Evolutionary conservation across 2,329 filamentous ascomycete species (phyloP).

Genomic region (Diaporthe longicolla): DNA sequence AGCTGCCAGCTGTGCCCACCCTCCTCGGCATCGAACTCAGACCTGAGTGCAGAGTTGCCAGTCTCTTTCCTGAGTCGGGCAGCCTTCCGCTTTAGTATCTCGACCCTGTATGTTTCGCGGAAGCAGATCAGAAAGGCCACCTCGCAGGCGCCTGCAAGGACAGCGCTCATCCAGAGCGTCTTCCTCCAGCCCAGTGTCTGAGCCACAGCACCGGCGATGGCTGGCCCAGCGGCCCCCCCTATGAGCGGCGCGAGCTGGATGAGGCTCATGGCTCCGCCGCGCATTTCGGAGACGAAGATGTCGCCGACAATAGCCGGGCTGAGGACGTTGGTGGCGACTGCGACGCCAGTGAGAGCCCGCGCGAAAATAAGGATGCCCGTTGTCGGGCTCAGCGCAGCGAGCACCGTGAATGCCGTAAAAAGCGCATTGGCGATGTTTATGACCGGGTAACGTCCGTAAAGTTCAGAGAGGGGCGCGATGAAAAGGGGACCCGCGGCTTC

Average conservation of each 20-base stretch:
- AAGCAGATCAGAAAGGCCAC: slow-evolving; percentile 65
- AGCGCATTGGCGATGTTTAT: slow-evolving; percentile 67
- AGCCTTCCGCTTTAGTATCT: slow-evolving; percentile 64
- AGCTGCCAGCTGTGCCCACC: slow-evolving; percentile 47
- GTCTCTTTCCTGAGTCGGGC: slow-evolving; percentile 51
- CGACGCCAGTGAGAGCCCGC: slow-evolving; percentile 71
- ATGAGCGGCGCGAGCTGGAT: slow-evolving; percentile 70
- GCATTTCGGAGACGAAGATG: slow-evolving; percentile 69
- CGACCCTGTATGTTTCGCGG: slow-evolving; percentile 73
- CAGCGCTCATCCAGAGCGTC: slow-evolving; percentile 65
- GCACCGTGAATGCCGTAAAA: slow-evolving; percentile 64
- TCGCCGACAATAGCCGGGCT: slow-evolving; percentile 76
- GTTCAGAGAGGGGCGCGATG: slow-evolving; percentile 74
- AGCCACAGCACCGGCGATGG: slow-evolving; percentile 68
- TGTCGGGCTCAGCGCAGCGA: slow-evolving; percentile 61
- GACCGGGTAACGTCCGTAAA: slow-evolving; percentile 69
- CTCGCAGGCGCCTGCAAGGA: slow-evolving; percentile 63
- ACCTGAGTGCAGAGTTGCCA: slow-evolving; percentile 50
- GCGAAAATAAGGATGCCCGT: slow-evolving; percentile 65
- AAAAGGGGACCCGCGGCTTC: slow-evolving; percentile 72
- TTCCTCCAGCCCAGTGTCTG: slow-evolving; percentile 68
- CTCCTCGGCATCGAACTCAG: slow-evolving; percentile 50
- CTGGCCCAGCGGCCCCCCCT: slow-evolving; percentile 70
- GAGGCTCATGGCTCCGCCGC: slow-evolving; percentile 71
- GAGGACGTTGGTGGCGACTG: slow-evolving; percentile 74